These are phyloP conservation scores for Hypomyces rosellus DNA, from an alignment of 2,329 filamentous ascomycete genomes.

Conservation along the genomic window DNA sequence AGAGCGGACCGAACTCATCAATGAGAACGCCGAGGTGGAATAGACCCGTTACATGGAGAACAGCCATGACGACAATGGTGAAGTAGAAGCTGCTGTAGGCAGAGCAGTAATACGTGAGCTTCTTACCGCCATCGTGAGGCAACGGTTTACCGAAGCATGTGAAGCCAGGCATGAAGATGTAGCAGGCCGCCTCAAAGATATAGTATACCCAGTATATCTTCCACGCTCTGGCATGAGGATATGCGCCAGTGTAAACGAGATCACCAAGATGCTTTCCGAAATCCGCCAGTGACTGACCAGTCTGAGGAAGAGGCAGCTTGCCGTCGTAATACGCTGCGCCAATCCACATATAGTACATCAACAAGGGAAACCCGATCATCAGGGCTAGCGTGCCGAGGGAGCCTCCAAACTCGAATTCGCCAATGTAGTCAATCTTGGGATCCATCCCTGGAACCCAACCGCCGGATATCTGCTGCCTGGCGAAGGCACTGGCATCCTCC, in stretches of 20 bases:
- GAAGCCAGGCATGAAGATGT: conserved; percentile 80
- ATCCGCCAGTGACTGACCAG: conserved; percentile 62
- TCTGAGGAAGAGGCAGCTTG: conserved; percentile 60
- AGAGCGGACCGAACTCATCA: conserved; percentile 88
- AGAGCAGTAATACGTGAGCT: conserved; percentile 91
- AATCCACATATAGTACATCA: conserved; percentile 99
- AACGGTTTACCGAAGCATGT: conserved; percentile 84
- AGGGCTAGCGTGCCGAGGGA: conserved; percentile 70
- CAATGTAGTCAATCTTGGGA: conserved; percentile 57
- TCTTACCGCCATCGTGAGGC: conserved; percentile 72
- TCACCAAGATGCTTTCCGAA: conserved; percentile 66
- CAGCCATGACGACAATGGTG: conserved; percentile 65
- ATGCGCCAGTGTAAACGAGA: conserved; percentile 77
- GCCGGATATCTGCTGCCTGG: conserved; percentile 19
- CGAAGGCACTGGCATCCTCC: conserved; percentile 23
- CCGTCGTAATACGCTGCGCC: conserved; percentile 88
- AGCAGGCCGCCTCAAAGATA: conserved; percentile 74
- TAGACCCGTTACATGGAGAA: conserved; percentile 71
- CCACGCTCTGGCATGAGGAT: conserved; percentile 78
- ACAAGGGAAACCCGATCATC: conserved; percentile 81
- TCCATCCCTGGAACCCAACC: conserved; percentile 56
- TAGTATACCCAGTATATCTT: conserved; percentile 92
- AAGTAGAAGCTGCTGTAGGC: conserved; percentile 81
- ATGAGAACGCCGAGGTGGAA: conserved; percentile 90
- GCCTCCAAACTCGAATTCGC: conserved; percentile 78